Evolutionary conservation across 2,329 filamentous ascomycete genomes (phyloP), one percentile per base, ranked within the genome.

Genomic region (Plectosphaerella cucumerina): DNA sequence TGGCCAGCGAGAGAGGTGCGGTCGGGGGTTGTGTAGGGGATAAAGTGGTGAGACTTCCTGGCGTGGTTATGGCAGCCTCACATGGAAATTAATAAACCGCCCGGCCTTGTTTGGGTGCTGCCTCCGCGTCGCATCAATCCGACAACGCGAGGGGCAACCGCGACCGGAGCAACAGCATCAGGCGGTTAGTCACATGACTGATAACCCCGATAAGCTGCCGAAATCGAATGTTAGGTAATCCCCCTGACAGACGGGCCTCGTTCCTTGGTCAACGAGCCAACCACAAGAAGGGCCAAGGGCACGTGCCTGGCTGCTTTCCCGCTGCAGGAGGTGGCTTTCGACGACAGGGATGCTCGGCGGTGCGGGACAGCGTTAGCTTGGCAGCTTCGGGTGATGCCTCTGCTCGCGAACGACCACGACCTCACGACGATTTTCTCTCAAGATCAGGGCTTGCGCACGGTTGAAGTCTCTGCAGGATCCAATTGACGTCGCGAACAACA

Each of bases 181-280:
- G 39, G n/a, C 9, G 39, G 2, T 21, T 4, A 42, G 17, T 42
- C 39, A 42, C 39, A 17, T 42, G 39, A 42, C 26, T 31, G 26
- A 31, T 31, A 31, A 9, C 6, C 10, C 4, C 39, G 39, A 42
- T 42, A 42, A 42, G 39, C 17, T 8, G 2, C 26, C 6, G 4
- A 2, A 3, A 8, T 31, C 8, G 26, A 8, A 11, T 31, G 26
- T 31, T 31, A 31, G 26, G 26, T 31, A 31, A 31, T 31, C 26
- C 12, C 26, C 26, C 14, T 37, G 34, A 14, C n/a, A 5, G 5
- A 6, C 34, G 5, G 34, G 12, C n/a, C 12, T 17, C 18, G 39
- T 18, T 20, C n/a, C 17, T 17, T 17, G 39, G 52, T 53, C 47
- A 23, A 48, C 35, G 15, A 37, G 35, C 47, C 47, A 49, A 49